Percentiles rank a stretch among this genome's conserved stretches.
These are phyloP conservation scores for Herpetospermum pedunculosum DNA, from an alignment of 306 rosid genomes.

Conservation along the genomic window DNA sequence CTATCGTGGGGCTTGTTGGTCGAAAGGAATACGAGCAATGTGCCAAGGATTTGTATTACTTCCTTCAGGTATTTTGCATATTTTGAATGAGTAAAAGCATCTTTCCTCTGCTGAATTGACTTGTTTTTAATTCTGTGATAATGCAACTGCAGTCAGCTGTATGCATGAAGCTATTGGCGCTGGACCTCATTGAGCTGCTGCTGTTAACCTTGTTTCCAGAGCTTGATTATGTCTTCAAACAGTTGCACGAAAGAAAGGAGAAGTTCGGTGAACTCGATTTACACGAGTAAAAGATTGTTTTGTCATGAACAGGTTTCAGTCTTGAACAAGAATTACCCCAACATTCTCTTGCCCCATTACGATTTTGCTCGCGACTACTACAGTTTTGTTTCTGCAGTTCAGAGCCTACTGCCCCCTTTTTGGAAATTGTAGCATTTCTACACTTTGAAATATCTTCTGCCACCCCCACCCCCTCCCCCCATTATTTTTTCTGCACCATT, in stretches of 20 bases:
- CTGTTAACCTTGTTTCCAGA: conserved; percentile 72
- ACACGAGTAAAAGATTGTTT: conserved; percentile 7
- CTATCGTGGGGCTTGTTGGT: conserved; percentile 91
- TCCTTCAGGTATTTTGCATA: conserved; percentile 64
- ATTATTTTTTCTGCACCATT: neutral
- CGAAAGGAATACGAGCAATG: conserved; percentile 87
- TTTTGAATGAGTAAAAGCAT: neutral
- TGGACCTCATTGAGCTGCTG: conserved; percentile 72
- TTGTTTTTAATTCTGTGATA: neutral
- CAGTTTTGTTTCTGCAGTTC: conserved; percentile 2
- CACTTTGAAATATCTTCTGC: neutral
- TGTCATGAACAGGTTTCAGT: neutral
- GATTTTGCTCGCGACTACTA: neutral
- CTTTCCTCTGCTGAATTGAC: neutral
- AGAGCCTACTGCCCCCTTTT: neutral
- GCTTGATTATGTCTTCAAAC: conserved; percentile 48
- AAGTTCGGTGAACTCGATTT: conserved; percentile 50
- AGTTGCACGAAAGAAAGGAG: conserved; percentile 64
- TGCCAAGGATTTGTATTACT: conserved; percentile 82
- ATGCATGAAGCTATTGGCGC: conserved; percentile 76
- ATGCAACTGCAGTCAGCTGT: conserved; percentile 58
- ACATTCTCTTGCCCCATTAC: neutral
- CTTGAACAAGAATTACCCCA: neutral
- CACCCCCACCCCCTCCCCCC: neutral
- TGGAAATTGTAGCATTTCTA: neutral